These are phyloP conservation scores for Leccinum broughii DNA, from an alignment of 768 basidiomycete genomes.

Conservation along the genomic window DNA sequence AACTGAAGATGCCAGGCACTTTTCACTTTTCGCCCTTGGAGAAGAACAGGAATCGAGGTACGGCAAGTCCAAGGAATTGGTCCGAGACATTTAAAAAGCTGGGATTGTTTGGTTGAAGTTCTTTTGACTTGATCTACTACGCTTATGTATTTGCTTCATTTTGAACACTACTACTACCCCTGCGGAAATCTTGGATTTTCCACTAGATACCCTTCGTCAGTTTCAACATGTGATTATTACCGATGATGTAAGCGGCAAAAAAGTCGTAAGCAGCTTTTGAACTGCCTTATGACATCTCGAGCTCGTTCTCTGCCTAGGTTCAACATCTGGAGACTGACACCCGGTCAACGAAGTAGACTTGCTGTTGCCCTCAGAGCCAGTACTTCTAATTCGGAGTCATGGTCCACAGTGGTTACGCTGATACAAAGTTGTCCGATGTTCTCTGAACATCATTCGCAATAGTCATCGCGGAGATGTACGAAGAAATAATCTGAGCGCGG, in stretches of 20 bases:
- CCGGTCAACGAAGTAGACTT: neutral
- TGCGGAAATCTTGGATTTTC: no score
- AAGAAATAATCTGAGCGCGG: neutral
- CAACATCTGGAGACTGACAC: neutral
- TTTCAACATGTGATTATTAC: no score
- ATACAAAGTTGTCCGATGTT: neutral
- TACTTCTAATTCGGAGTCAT: neutral
- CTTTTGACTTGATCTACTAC: conserved; percentile 1
- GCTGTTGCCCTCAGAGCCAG: neutral
- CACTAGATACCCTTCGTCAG: no score
- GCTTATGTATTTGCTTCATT: neutral
- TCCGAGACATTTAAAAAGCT: conserved; percentile 22
- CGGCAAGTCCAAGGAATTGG: conserved; percentile 18
- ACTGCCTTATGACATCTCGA: no score
- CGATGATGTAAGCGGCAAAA: no score
- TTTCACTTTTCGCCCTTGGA: conserved; percentile 36
- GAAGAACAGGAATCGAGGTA: neutral
- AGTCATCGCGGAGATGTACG: neutral
- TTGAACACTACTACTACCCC: neutral
- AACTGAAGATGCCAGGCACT: conserved; percentile 52
- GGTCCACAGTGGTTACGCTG: neutral
- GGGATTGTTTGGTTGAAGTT: conserved; percentile 25
- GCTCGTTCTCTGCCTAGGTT: no score
- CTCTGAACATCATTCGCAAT: neutral
- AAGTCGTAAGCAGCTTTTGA: no score